Base-by-base conservation (phyloP, 768 basidiomycete genomes). In the Lanmaoa pseudosensibilis region DNA sequence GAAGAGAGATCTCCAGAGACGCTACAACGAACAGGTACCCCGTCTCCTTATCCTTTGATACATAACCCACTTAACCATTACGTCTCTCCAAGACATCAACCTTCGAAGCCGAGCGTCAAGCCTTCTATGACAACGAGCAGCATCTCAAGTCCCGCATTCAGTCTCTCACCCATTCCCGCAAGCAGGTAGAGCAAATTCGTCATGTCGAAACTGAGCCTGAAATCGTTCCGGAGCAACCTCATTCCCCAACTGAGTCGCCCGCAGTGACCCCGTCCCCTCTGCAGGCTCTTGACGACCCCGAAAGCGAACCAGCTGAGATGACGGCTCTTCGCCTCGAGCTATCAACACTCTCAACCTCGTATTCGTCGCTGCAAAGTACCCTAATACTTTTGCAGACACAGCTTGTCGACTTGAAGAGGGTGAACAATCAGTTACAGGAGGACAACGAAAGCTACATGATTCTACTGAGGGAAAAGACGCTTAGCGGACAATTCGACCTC, bases 401-500 rank as follows among this genome's bases (percentile, higher is more conserved):
- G 66, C 79, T 97, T 12, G 78, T 87, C 34, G 95, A 98, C 66
- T 74, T 98, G 51, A 92, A 94, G 73, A 78, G 90, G 52, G 88
- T 94, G 58, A 97, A 97, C 69, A 82, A 87, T 60, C 85, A 88
- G 60, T 72, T 94, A 39, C 92, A 94, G 73, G 94, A 98, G 72
- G 95, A 98, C 64, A 99, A 98, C 71, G 94, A 97, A 73, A 91
- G 91, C 48, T 99, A 94, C 76, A 93, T 96, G 82, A 92, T 95
- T 59, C 80, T 99, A 38, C 75, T 98, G 25, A 80, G 92, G 58
- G 95, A 98, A 75, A 87, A 84, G 76, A 98, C 97, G 0, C 73
- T 98, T 43, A 94, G 81, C 61, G 96, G 96, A 5, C 89, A 91
- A 64, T 92, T 90, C 69, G 87, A 92, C 69, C 75, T 91, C 59